These are phyloP conservation scores for Bipolaris victoriae DNA, from an alignment of 2,329 filamentous ascomycete species.

Conservation along the genomic window DNA sequence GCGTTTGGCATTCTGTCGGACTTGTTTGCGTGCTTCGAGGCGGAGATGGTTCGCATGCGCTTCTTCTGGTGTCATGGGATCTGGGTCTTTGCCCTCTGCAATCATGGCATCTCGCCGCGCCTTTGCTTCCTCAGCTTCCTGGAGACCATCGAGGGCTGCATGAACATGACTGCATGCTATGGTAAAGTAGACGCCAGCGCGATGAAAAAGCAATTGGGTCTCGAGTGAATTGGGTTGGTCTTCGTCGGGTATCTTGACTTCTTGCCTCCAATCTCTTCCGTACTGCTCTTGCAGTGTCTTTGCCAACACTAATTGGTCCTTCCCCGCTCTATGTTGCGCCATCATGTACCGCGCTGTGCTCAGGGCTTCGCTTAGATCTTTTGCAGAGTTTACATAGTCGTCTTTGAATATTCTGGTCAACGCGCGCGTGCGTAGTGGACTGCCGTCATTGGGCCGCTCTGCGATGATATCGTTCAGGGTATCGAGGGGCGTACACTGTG, in stretches of 20 bases:
- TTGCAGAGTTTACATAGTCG: slow-evolving; percentile 71
- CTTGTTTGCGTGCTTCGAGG: slow-evolving; percentile 68
- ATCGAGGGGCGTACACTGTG: slow-evolving; percentile 71
- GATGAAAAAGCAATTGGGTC: slow-evolving; percentile 76
- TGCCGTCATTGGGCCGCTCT: slow-evolving; percentile 66
- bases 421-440: slow-evolving; percentile 74
- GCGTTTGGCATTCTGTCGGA: slow-evolving; percentile 76
- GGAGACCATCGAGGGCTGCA: slow-evolving; percentile 59
- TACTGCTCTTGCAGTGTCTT: slow-evolving; percentile 51
- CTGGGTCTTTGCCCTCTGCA: slow-evolving; percentile 35
- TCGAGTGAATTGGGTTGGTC: slow-evolving; percentile 78
- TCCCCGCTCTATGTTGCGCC: slow-evolving; percentile 58
- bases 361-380: slow-evolving; percentile 73
- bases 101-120: slow-evolving; percentile 31
- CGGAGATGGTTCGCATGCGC: slow-evolving; percentile 55
- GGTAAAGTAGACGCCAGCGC: slow-evolving; percentile 73
- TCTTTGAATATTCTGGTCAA: slow-evolving; percentile 77
- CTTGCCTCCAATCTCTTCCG: slow-evolving; percentile 56
- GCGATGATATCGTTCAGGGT: slow-evolving; percentile 71
- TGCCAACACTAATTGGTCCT: slow-evolving; percentile 60
- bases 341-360: slow-evolving; percentile 60
- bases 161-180: slow-evolving; percentile 72
- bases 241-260: slow-evolving; percentile 62
- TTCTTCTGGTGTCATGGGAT: slow-evolving; percentile 53
- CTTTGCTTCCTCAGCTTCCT: slow-evolving; percentile 47